These are phyloP conservation scores for Incumbomyces lentus DNA, from an alignment of 2,329 filamentous ascomycete species.

Conservation along the genomic window DNA sequence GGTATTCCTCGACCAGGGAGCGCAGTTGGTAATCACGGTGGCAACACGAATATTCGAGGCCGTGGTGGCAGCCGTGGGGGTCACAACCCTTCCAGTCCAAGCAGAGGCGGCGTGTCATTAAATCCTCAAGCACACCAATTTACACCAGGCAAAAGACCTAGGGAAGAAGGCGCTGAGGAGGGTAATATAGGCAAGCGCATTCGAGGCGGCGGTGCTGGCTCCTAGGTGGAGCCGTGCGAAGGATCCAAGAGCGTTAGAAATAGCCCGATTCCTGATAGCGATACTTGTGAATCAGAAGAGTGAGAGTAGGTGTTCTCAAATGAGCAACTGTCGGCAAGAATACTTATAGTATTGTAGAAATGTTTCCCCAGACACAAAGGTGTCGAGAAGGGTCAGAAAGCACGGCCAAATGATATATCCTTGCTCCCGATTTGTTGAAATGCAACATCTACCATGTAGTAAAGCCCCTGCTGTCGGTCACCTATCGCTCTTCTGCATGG, in stretches of 20 bases:
- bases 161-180: slow-evolving; percentile 36
- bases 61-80: slow-evolving; percentile 32
- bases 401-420: no score
- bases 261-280: background rate
- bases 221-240: background rate
- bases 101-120: slow-evolving; percentile 29
- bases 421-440: no score
- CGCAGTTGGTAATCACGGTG: slow-evolving; percentile 17
- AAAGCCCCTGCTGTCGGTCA: no score
- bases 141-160: slow-evolving; percentile 46
- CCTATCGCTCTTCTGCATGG: no score
- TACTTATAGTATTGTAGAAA: no score
- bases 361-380: no score
- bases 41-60: slow-evolving; percentile 29
- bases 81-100: slow-evolving; percentile 14
- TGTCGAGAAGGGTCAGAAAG: no score
- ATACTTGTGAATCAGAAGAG: no score
- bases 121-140: slow-evolving; percentile 45
- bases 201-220: slow-evolving; percentile 13
- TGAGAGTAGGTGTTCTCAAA: no score
- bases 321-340: no score
- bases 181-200: slow-evolving; percentile 16
- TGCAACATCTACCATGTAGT: no score
- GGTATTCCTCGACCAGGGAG: slow-evolving; percentile 34
- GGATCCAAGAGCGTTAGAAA: no score